phyloP scores from a whole-genome alignment of 2,329 filamentous ascomycete genomes.

The Tolypocladium cylindrosporum region DNA sequence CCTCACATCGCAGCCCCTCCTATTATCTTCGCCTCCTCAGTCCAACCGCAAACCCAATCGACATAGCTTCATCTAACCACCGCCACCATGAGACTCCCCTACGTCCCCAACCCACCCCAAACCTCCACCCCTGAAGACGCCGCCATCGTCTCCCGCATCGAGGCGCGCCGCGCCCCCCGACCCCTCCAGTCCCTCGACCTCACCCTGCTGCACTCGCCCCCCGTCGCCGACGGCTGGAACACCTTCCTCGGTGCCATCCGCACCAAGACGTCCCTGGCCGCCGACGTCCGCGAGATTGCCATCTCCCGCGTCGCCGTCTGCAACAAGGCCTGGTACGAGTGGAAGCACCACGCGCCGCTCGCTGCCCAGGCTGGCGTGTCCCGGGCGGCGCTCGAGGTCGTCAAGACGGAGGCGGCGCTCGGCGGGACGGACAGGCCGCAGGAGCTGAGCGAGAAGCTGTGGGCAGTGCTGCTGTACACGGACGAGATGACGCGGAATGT shows the following conservation, averaged over 20 bases:
- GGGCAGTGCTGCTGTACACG: constrained; percentile 61
- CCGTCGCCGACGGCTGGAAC: constrained; percentile 70
- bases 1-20: neutral
- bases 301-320: constrained; percentile 74
- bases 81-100: constrained; percentile 53
- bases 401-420: constrained; percentile 22
- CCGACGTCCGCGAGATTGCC: constrained; percentile 61
- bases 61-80: neutral
- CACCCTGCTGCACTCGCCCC: constrained; percentile 62
- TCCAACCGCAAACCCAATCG: neutral
- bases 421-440: constrained; percentile 14
- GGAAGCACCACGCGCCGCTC: constrained; percentile 68
- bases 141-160: constrained; percentile 53
- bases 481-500: constrained; percentile 78
- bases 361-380: constrained; percentile 47
- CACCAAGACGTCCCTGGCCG: constrained; percentile 38
- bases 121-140: constrained; percentile 34
- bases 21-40: neutral
- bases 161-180: constrained; percentile 55
- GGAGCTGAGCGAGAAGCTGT: constrained; percentile 48
- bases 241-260: constrained; percentile 55
- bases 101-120: constrained; percentile 44
- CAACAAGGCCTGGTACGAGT: constrained; percentile 80
- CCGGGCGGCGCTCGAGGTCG: constrained; percentile 35
- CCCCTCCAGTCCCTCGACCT: constrained; percentile 68